Evolutionary conservation across 2,329 filamentous ascomycete genomes (phyloP).

Genomic region (Ceratocystis destructans): DNA sequence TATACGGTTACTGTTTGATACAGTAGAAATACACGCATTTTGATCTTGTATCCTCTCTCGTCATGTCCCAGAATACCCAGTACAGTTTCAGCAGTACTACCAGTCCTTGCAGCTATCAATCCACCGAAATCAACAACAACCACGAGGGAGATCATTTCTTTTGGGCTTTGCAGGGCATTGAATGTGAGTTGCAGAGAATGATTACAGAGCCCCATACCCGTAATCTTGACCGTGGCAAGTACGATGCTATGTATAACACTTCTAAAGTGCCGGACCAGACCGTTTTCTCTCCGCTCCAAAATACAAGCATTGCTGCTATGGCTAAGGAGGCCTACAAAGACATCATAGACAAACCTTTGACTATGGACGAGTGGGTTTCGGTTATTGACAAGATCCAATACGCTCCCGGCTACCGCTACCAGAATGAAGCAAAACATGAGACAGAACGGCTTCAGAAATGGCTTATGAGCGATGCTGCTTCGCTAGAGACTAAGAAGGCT

Average conservation of each 20-base stretch:
- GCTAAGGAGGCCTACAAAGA: constrained; percentile 9
- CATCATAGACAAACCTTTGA: constrained; percentile 1
- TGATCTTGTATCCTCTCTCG: background rate
- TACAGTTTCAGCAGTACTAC: background rate
- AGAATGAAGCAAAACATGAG: constrained; percentile 2
- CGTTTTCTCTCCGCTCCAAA: background rate
- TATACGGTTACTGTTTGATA: constrained; percentile 2
- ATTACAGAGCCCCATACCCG: background rate
- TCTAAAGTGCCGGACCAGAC: background rate
- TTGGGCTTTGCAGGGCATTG: background rate
- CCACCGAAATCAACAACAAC: background rate
- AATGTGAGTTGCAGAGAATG: background rate
- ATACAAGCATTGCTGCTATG: background rate
- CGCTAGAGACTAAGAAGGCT: background rate
- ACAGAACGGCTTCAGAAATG: background rate
- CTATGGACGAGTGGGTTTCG: constrained; percentile 9
- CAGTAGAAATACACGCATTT: background rate
- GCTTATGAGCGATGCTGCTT: background rate
- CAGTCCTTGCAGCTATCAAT: background rate
- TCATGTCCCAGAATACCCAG: background rate
- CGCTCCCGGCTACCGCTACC: constrained; percentile 10
- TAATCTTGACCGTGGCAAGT: constrained; percentile 2
- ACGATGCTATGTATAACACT: background rate
- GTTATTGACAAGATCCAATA: constrained; percentile 7
- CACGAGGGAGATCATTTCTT: background rate